Conservation (phyloP, 2,329 filamentous ascomycete species). For the Aspergillus costaricaensis region DNA sequence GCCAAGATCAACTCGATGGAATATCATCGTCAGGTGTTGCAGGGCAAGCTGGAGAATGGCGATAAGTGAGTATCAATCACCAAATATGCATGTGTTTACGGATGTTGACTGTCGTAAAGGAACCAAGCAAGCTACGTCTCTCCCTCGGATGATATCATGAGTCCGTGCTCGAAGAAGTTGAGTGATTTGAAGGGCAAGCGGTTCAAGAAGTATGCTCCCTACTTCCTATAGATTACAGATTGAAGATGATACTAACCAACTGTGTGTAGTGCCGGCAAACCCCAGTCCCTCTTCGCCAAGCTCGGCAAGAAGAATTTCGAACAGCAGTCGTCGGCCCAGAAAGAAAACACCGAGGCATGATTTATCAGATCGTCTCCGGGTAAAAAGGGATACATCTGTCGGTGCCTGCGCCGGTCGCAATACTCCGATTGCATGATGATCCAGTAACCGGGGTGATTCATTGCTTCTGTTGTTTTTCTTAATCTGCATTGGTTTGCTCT, state of each 20-base stretch:
- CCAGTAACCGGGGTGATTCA: too few relatives aligned
- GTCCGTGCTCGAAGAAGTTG: constrained; percentile 53
- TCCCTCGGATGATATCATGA: constrained; percentile 53
- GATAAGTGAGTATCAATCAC: constrained; percentile 38
- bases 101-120: constrained; percentile 19
- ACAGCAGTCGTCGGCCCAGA: constrained; percentile 37
- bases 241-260: too few relatives aligned
- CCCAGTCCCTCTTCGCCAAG: constrained; percentile 50
- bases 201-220: constrained; percentile 47
- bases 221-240: too few relatives aligned
- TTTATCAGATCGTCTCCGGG: too few relatives aligned
- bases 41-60: constrained; percentile 42
- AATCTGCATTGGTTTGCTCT: not conserved
- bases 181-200: constrained; percentile 53
- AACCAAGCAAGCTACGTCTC: constrained; percentile 47
- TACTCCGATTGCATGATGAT: too few relatives aligned
- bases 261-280: constrained; percentile 39
- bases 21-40: constrained; percentile 45
- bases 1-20: constrained; percentile 43
- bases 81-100: not conserved
- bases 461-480: constrained; percentile 13
- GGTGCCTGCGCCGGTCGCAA: constrained; percentile 4
- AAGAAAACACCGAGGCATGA: constrained; percentile 5
- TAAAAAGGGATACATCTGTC: too few relatives aligned
- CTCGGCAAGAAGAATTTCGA: constrained; percentile 49